Evolutionary conservation across 2,329 filamentous ascomycete genomes (phyloP), one percentile per base, ranked within the genome.

Genomic region (Myriosclerotinia duriaeana): DNA sequence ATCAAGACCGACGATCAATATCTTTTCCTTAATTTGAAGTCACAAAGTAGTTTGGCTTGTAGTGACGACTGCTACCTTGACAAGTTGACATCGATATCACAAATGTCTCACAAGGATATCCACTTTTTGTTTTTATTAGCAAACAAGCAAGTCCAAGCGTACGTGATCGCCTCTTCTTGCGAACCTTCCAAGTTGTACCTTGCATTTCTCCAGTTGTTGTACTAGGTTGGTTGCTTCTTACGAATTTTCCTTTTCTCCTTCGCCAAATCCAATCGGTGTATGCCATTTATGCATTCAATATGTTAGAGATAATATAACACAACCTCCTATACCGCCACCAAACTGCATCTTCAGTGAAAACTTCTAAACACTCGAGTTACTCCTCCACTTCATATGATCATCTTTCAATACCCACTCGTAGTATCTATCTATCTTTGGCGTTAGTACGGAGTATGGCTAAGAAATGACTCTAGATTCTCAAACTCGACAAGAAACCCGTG

Each of bases 111-210:
- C 9, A 58, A 2, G 34, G 3, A 46, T n/a, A 26, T 26, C 26
- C 26, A 26, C 26, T 26, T 26, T 26, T 26, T 26, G 17, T 34
- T 59, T 46, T 46, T 40, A 11, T 17, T 26, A 36, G 17, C 15
- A 30, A 20, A 17, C 42, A 48, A 15, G 56, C 42, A 60, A 48
- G 44, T 60, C 44, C 30, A 48, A 38, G 58, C 44, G 58, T 48
- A 22, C 58, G 22, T 38, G 14, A 7, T 50, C 44, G 58, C 30
- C 58, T 60, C n/a, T 48, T 50, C 44, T 60, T 60, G 56, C 12
- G 30, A 60, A 50, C 9, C 12, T 36, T 60, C 2, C 15, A 22
- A 60, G 46, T 30, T 38, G 58, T 22, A 50, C 30, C 42, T 60
- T 48, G 20, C 56, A 60, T 60, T 22, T 60, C 54, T 60, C n/a